phyloP scores from a whole-genome alignment of 805 yeast genomes.

The Spathaspora passalidarum region DNA sequence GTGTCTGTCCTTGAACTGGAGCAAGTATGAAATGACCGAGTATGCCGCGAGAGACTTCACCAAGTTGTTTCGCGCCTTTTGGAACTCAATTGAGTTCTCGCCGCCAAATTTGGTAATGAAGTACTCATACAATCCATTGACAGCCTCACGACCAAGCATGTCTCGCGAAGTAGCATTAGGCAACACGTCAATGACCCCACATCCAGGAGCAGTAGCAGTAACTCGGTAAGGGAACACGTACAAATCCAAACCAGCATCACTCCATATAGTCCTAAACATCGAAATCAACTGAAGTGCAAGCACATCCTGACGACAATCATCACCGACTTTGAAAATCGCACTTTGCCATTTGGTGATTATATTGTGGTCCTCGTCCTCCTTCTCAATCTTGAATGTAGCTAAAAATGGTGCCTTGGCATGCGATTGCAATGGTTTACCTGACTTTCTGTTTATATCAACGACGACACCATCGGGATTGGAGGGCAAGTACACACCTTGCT shows the following conservation, averaged over 20 bases:
- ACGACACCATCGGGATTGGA: slow-evolving; percentile 96
- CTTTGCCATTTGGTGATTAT: slow-evolving; percentile 78
- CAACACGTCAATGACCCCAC: slow-evolving; percentile 97
- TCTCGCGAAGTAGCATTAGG: slow-evolving; percentile 96
- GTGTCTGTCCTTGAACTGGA: slow-evolving; percentile 96
- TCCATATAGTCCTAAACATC: slow-evolving; percentile 89
- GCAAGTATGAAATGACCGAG: slow-evolving; percentile 82
- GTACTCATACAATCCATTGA: slow-evolving; percentile 92
- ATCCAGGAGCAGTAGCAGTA: slow-evolving; percentile 98
- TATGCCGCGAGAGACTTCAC: slow-evolving; percentile 94
- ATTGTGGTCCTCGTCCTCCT: slow-evolving; percentile 43
- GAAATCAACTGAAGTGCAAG: slow-evolving; percentile 89
- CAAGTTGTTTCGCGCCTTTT: slow-evolving; percentile 86
- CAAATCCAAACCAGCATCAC: slow-evolving; percentile 80
- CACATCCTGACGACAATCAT: slow-evolving; percentile 97
- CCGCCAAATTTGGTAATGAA: slow-evolving; percentile 91
- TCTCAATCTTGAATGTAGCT: slow-evolving; percentile 88
- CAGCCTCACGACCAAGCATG: slow-evolving; percentile 98
- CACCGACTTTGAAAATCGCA: slow-evolving; percentile 98
- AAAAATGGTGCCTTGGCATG: slow-evolving; percentile 98
- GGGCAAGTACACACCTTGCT: slow-evolving; percentile 81
- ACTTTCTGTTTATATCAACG: slow-evolving; percentile 83
- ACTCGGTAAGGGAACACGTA: slow-evolving; percentile 93
- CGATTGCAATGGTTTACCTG: slow-evolving; percentile 93
- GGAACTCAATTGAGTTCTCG: slow-evolving; percentile 87